phyloP scores from a whole-genome alignment of 1,284 basidiomycete species.

The Pseudozyma thailandica region DNA sequence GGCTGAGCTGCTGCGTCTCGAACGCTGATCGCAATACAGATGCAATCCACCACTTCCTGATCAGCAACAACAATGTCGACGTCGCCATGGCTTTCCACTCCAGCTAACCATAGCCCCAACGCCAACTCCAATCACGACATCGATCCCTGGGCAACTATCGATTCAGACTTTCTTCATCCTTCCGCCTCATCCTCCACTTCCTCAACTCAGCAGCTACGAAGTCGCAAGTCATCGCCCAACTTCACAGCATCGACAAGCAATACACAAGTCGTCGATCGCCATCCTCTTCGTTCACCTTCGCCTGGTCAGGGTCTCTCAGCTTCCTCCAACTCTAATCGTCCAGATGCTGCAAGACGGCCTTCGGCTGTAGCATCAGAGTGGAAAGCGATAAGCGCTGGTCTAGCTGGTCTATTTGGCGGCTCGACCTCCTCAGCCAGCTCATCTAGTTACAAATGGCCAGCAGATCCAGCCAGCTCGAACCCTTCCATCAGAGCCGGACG shows the following conservation, averaged over 20 bases:
- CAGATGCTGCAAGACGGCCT: conserved; percentile 13
- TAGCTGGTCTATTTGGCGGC: conserved; percentile 40
- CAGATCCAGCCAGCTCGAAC: conserved; percentile 27
- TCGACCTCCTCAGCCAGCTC: conserved; percentile 8
- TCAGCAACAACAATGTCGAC: conserved; percentile 19
- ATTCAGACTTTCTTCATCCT: conserved; percentile 24
- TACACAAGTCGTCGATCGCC: conserved; percentile 32
- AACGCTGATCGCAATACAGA: not conserved
- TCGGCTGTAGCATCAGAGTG: conserved; percentile 44
- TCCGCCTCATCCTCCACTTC: conserved; percentile 8
- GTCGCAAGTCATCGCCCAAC: conserved; percentile 28
- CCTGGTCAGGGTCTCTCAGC: conserved; percentile 12
- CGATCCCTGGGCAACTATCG: conserved; percentile 22
- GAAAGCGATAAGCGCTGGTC: conserved; percentile 42
- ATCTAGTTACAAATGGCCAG: conserved; percentile 36
- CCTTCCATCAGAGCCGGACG: conserved; percentile 8
- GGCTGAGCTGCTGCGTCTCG: not conserved
- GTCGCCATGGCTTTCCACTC: conserved; percentile 24
- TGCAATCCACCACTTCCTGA: not conserved
- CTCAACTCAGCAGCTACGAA: conserved; percentile 25
- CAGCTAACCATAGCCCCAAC: conserved; percentile 3
- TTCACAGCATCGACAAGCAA: conserved; percentile 4
- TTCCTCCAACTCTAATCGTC: conserved; percentile 11
- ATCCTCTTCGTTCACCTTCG: conserved; percentile 43
- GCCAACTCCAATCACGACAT: conserved; percentile 6